Base-by-base conservation (phyloP, 257 asterid genomes). In the Haberlea rhodopensis region DNA sequence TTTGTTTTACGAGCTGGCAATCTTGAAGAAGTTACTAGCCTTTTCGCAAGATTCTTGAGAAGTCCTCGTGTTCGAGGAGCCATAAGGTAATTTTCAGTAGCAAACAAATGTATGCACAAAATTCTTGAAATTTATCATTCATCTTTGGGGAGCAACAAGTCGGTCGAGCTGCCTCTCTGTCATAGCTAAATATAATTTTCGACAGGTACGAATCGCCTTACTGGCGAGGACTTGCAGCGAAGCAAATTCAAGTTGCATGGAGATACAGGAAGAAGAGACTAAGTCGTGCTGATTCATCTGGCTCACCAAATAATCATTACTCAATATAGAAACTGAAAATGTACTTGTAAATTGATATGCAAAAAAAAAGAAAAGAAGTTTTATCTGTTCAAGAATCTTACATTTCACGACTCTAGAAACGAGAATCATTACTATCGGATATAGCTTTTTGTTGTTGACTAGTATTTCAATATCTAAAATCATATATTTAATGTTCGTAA, bases 21-120 rank as follows among this genome's bases (percentile, higher is more conserved):
- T 79, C 90, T 94, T 40, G 94, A 87, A 80, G 87, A 94, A 75
- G 95, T 94, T 56, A 94, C 94, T 5, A 75, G 82, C 67, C 83
- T 87, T 16, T 92, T 87, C 8, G 76, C 97, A 1, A 81, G 97
- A 73, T 89, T 86, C 81, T 72, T 87, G 79, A 76, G 85, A 69
- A 84, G 81, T 65, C 81, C 88, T 4, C 95, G 94, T 6, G 90
- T 92, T 31, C 97, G 87, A 71, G 91, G 95, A 25, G 96, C 94
- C 72, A 76, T 92, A 63, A 84, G 97, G 99, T 89, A 83, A 72
- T 66, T 43, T 49, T 62, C 9, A 0, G 21, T 55, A 53, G 8
- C 37, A n/a, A n/a, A n/a, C 40, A 8, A 19, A 8, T 32, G 1
- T 8, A 27, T 37, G n/a, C 9, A 0, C 5, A 25, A 60, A 32